phyloP scores from a whole-genome alignment of 2,329 filamentous ascomycete genomes.

The Phoma sp. region DNA sequence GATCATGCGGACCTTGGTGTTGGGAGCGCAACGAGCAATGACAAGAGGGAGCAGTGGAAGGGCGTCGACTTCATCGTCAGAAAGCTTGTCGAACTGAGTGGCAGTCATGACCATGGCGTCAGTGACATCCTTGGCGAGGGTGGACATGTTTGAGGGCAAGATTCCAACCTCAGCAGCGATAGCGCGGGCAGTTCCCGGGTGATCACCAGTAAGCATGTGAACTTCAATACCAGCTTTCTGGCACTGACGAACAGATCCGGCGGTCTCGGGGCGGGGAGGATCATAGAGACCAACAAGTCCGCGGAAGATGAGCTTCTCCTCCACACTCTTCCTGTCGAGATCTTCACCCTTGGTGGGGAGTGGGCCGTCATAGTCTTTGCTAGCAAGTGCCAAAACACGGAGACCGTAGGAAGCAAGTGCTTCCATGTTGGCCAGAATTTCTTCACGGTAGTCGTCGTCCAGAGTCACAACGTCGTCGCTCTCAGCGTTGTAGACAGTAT shows the following conservation, averaged over 20 bases:
- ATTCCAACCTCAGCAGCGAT: conserved; percentile 54
- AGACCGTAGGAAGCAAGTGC: conserved; percentile 69
- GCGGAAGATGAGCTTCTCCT: conserved; percentile 71
- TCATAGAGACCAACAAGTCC: conserved; percentile 86
- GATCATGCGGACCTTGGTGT: conserved; percentile 56
- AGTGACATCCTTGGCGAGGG: conserved; percentile 36
- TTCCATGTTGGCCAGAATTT: conserved; percentile 72
- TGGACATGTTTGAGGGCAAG: conserved; percentile 52
- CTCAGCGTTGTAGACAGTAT: conserved; percentile 65
- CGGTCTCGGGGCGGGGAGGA: conserved; percentile 80
- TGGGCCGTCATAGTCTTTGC: conserved; percentile 50
- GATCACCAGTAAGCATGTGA: conserved; percentile 57
- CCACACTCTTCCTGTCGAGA: conserved; percentile 65
- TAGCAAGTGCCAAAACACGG: conserved; percentile 71
- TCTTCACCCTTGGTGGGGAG: conserved; percentile 53
- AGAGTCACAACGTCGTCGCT: conserved; percentile 48
- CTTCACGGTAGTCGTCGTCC: conserved; percentile 59
- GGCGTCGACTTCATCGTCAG: conserved; percentile 51
- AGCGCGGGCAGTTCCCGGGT: conserved; percentile 53
- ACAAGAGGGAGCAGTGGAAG: conserved; percentile 51
- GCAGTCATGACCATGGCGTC: conserved; percentile 44
- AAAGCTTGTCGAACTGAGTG: conserved; percentile 51
- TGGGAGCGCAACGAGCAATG: conserved; percentile 53
- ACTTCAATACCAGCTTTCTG: conserved; percentile 49
- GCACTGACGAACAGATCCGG: conserved; percentile 52